Conservation (phyloP, 257 asterid genomes). For the Handroanthus guayacan region DNA sequence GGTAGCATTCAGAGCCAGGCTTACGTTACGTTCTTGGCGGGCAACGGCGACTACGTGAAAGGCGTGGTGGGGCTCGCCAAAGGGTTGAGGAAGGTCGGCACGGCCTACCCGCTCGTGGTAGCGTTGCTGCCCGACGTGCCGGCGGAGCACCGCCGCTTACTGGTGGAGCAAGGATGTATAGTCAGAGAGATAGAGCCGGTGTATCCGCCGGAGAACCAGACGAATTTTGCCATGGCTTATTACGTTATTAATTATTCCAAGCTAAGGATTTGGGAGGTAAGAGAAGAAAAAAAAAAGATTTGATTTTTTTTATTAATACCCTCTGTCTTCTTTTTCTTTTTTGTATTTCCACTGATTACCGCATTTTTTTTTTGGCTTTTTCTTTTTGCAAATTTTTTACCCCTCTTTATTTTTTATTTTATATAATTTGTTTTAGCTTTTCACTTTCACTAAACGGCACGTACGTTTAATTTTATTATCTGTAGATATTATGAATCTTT, state of each 20-base stretch:
- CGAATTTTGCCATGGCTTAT: constrained; percentile 3
- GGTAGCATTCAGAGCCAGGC: constrained; percentile 4
- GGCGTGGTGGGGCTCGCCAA: constrained; percentile 12
- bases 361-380: too few species aligned
- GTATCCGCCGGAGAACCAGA: background rate
- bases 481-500: too few species aligned
- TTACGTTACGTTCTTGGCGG: constrained; percentile 3
- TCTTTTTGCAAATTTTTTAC: too few species aligned
- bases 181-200: constrained; percentile 1
- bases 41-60: constrained; percentile 1
- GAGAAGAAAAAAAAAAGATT: background rate
- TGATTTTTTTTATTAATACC: too few species aligned
- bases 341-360: too few species aligned
- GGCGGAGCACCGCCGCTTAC: background rate
- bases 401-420: too few species aligned
- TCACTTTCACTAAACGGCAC: too few species aligned
- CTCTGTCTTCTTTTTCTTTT: too few species aligned
- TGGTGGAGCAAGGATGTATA: constrained; percentile 2
- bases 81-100: background rate
- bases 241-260: constrained; percentile 4
- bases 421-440: too few species aligned
- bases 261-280: constrained; percentile 10
- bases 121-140: constrained; percentile 5
- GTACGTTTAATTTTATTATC: too few species aligned
- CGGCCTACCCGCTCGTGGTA: background rate